Base-by-base conservation (phyloP, 164 flowering plant species). In the Chimonanthus salicifolius region DNA sequence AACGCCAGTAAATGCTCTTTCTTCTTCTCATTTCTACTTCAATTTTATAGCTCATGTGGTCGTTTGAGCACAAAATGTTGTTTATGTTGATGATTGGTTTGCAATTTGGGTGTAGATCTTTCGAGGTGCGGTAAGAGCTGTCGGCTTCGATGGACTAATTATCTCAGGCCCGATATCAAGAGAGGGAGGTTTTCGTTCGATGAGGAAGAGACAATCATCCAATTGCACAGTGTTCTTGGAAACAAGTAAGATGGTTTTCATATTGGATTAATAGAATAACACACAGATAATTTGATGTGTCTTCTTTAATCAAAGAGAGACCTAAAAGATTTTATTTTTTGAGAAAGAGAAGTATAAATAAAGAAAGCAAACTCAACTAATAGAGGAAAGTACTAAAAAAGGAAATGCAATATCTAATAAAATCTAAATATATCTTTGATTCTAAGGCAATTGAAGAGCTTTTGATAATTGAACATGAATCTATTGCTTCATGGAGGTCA, bases 41-140 rank as follows among this genome's bases (percentile, higher is more conserved):
- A 6, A 33, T 11, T 66, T 45, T n/a, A 33, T 33, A 63, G 9
- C 45, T 33, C 7, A 33, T 63, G 18, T 6, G 66, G 8, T 63
- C 44, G 33, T 33, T 33, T 33, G 33, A 33, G 33, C 33, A 33
- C 33, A 33, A 33, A 33, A 33, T 33, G 33, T 33, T 33, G 33
- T 33, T 33, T 33, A 33, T 33, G 33, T 33, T 33, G 2, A 33
- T 33, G 1, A 33, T 33, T 33, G 33, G 33, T 21, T 8, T 63
- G 66, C 10, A 7, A 63, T 63, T 63, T 54, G 60, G 85, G 84
- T 89, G 87, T 82, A 95, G 92, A 89, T 43, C 86, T 90, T 20
- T 81, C 86, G 58, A 84, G 94, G 77, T 90, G 94, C 78, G 94
- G 94, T 11, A 90, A 90, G 81, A 90, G 94, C 74, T 90, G 94